Conservation (phyloP, 495 filamentous ascomycete genomes). For the Parathielavia appendiculata region DNA sequence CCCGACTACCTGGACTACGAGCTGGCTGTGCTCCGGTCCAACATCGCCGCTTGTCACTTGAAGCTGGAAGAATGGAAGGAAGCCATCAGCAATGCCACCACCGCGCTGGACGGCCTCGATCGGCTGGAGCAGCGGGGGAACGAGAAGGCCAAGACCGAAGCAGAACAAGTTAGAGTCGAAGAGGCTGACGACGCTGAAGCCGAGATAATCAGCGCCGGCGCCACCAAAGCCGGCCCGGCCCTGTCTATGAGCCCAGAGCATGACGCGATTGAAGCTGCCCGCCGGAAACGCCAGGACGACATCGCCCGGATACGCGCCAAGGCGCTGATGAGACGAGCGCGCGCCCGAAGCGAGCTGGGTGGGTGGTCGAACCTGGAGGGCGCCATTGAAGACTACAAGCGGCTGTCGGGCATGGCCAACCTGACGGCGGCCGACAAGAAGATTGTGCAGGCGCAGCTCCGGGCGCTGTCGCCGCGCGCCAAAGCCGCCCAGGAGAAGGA, state of each 20-base stretch:
- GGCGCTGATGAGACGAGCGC: conserved; percentile 77
- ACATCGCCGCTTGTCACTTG: conserved; percentile 85
- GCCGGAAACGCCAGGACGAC: conserved; percentile 47
- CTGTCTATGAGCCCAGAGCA: conserved; percentile 35
- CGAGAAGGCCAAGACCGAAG: conserved; percentile 20
- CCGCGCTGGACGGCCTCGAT: conserved; percentile 67
- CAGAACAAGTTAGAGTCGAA: conserved; percentile 38
- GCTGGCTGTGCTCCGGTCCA: conserved; percentile 77
- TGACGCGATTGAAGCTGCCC: conserved; percentile 23
- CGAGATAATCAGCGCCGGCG: conserved; percentile 50
- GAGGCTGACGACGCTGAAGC: conserved; percentile 56
- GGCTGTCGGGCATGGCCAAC: conserved; percentile 49
- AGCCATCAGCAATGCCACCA: conserved; percentile 66
- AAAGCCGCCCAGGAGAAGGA: conserved; percentile 77
- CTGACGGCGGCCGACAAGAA: conserved; percentile 60
- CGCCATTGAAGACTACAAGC: conserved; percentile 71
- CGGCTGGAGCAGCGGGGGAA: conserved; percentile 40
- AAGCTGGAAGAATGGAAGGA: conserved; percentile 85
- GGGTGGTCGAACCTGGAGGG: conserved; percentile 80
- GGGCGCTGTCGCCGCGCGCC: conserved; percentile 57
- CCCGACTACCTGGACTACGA: conserved; percentile 89
- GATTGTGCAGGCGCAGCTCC: conserved; percentile 60
- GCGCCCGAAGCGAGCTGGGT: conserved; percentile 61
- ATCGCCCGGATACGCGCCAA: conserved; percentile 77
- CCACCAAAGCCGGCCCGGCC: conserved; percentile 43